phyloP scores from a whole-genome alignment of 306 rosid species.

The Psophocarpus tetragonolobus region DNA sequence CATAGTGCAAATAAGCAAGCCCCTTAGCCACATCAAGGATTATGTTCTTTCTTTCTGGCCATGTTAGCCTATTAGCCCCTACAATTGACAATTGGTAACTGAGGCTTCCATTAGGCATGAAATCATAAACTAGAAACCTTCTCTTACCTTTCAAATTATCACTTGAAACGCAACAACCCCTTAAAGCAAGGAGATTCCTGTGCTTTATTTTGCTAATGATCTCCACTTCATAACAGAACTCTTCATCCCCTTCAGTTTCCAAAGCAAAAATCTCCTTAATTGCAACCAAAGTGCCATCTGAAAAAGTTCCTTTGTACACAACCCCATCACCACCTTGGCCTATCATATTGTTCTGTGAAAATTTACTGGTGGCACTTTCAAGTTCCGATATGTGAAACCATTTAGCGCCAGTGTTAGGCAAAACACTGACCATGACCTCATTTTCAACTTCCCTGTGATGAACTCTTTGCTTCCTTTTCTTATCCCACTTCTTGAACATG shows the following conservation, averaged over 20 bases:
- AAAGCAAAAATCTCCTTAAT: slow-evolving; percentile 61
- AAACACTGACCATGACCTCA: slow-evolving; percentile 49
- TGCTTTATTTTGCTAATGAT: slow-evolving; percentile 81
- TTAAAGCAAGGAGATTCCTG: slow-evolving; percentile 69
- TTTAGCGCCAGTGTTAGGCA: slow-evolving; percentile 63
- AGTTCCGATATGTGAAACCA: slow-evolving; percentile 74
- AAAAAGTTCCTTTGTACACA: slow-evolving; percentile 72
- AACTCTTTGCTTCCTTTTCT: slow-evolving; percentile 40
- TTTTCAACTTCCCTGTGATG: slow-evolving; percentile 49
- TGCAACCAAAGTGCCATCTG: slow-evolving; percentile 63
- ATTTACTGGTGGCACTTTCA: slow-evolving; percentile 65
- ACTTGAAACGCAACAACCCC: slow-evolving; percentile 77
- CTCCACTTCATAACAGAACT: slow-evolving; percentile 73
- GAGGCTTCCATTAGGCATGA: slow-evolving; percentile 71
- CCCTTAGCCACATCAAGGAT: slow-evolving; percentile 87
- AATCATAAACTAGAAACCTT: slow-evolving; percentile 73
- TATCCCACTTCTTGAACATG: slow-evolving; percentile 47
- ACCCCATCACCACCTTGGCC: slow-evolving; percentile 81
- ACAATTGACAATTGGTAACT: slow-evolving; percentile 49
- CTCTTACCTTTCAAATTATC: slow-evolving; percentile 60
- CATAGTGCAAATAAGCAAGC: slow-evolving; percentile 70
- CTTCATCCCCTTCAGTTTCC: slow-evolving; percentile 72
- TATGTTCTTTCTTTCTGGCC: slow-evolving; percentile 82
- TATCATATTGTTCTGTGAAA: slow-evolving; percentile 60
- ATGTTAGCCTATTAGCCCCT: slow-evolving; percentile 46